Percentiles rank a stretch among this genome's conserved stretches.
phyloP scores from a whole-genome alignment of 2,329 filamentous ascomycete species.

The Colletotrichum sp. region DNA sequence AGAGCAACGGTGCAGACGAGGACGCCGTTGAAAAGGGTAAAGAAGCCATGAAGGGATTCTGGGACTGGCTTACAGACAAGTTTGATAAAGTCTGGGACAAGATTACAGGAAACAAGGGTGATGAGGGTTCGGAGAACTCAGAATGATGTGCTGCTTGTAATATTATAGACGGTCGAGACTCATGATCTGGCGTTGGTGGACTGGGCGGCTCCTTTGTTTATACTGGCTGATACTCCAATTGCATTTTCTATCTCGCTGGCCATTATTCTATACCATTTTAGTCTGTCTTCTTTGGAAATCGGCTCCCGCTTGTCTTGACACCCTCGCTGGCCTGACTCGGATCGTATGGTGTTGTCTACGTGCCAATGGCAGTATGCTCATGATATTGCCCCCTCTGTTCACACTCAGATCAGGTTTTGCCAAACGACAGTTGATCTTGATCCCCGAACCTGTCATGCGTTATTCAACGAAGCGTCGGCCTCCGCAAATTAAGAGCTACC shows the following conservation, averaged over 20 bases:
- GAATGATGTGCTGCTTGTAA: background rate
- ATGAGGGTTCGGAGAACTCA: background rate
- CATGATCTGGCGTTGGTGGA: conserved; percentile 6
- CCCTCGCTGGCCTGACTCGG: background rate
- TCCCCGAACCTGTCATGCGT: background rate
- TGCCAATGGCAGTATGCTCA: background rate
- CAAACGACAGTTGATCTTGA: background rate
- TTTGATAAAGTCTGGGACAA: conserved; percentile 51
- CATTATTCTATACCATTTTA: background rate
- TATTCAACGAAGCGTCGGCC: background rate
- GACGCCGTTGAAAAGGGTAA: conserved; percentile 32
- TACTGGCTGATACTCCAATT: conserved; percentile 11
- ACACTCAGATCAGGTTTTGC: background rate
- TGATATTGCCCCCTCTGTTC: background rate
- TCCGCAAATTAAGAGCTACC: background rate
- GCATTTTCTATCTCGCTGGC: background rate
- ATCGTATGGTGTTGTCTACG: background rate
- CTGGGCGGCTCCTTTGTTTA: conserved; percentile 3
- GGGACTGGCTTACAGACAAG: conserved; percentile 58
- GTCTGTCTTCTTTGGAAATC: background rate
- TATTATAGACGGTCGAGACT: background rate
- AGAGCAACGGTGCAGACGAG: conserved; percentile 27
- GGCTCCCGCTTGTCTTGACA: background rate
- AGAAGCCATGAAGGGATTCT: conserved; percentile 40
- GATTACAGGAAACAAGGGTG: conserved; percentile 33